These are phyloP conservation scores for Mortierella sp. DNA, from an alignment of 371 early-diverging fungal species.

Conservation along the genomic window DNA sequence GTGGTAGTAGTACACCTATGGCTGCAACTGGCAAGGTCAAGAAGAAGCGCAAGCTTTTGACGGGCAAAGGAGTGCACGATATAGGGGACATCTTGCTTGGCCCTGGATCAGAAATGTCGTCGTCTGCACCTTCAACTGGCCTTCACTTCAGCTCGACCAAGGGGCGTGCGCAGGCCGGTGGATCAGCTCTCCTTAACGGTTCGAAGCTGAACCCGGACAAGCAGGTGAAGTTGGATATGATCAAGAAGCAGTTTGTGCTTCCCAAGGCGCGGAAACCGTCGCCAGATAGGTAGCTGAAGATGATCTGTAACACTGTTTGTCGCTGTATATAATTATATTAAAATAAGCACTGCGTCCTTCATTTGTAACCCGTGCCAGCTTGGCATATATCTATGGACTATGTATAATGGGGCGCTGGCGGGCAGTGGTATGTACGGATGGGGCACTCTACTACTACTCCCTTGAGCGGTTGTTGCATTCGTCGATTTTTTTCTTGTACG, in stretches of 20 bases:
- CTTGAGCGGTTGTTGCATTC: too few species aligned
- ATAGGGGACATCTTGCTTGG: slow-evolving; percentile 45
- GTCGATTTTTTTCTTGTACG: too few species aligned
- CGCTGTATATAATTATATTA: too few species aligned
- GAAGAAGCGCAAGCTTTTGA: slow-evolving; percentile 48
- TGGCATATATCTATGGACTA: too few species aligned
- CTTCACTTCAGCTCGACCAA: slow-evolving; percentile 18
- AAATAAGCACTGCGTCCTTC: too few species aligned
- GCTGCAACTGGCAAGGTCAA: slow-evolving; percentile 19
- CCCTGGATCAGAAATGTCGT: slow-evolving; percentile 24
- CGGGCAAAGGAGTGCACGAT: slow-evolving; percentile 45
- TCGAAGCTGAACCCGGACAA: slow-evolving; percentile 16
- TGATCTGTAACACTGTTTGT: too few species aligned
- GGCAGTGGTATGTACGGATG: too few species aligned
- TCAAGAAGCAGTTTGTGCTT: slow-evolving; percentile 44
- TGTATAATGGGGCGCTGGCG: too few species aligned
- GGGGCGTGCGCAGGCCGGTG: neutral
- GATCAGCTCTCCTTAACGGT: neutral
- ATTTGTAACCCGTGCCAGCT: too few species aligned
- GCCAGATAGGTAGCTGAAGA: too few species aligned
- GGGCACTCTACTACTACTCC: too few species aligned
- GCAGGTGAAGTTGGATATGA: slow-evolving; percentile 36
- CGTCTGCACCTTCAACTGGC: slow-evolving; percentile 18
- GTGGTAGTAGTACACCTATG: neutral
- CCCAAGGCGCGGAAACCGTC: slow-evolving; percentile 33